These are phyloP conservation scores for Mycena polygramma DNA, from an alignment of 768 basidiomycete species.

Conservation along the genomic window DNA sequence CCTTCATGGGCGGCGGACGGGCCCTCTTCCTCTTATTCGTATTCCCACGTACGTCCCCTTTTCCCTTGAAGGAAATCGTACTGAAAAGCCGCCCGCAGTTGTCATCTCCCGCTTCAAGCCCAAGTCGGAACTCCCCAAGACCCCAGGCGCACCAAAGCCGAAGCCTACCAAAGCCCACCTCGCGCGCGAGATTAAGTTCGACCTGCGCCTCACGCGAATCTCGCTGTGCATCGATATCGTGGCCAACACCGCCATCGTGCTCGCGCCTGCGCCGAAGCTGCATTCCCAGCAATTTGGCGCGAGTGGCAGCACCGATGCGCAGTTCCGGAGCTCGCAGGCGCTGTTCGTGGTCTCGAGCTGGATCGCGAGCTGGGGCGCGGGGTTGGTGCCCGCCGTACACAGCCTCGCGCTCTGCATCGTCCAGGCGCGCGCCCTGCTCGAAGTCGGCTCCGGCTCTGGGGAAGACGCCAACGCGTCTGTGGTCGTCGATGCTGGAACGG, in stretches of 20 bases:
- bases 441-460: constrained; percentile 31
- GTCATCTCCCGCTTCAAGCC: constrained; percentile 74
- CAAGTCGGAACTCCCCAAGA: constrained; percentile 28
- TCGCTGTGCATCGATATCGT: constrained; percentile 77
- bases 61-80: not conserved
- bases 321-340: constrained; percentile 48
- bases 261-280: constrained; percentile 63
- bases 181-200: constrained; percentile 76
- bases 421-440: constrained; percentile 57
- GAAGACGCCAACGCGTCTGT: constrained; percentile 29
- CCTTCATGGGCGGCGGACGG: constrained; percentile 71
- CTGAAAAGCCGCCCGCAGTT: constrained; percentile 50
- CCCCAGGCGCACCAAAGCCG: constrained; percentile 45
- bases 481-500: constrained; percentile 51
- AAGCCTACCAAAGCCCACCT: constrained; percentile 67
- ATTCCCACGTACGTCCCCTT: constrained; percentile 51
- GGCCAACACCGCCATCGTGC: constrained; percentile 70
- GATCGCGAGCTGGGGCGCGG: constrained; percentile 74
- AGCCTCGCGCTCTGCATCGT: constrained; percentile 78
- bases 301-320: constrained; percentile 12
- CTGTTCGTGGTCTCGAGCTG: constrained; percentile 74
- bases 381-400: constrained; percentile 76
- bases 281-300: constrained; percentile 33
- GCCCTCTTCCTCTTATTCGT: constrained; percentile 71
- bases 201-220: constrained; percentile 69